Evolutionary conservation across 78 protist species (phyloP).

Genomic region (Guillardia theta): DNA sequence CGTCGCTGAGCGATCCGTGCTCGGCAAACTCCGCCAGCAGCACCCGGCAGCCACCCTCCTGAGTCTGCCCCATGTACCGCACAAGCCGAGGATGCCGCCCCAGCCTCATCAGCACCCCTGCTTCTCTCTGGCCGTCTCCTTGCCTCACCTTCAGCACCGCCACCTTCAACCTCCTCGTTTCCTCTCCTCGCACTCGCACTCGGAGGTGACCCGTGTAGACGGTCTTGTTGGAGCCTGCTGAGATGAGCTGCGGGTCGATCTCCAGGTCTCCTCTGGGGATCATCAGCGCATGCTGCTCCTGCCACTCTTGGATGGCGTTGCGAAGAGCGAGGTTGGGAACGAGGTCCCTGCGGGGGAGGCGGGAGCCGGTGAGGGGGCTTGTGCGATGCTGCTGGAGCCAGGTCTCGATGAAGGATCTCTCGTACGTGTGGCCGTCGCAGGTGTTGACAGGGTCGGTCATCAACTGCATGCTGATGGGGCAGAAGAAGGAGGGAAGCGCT

Average conservation of each 20-base stretch:
- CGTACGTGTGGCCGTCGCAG: conserved; percentile 69
- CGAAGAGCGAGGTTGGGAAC: conserved; percentile 13
- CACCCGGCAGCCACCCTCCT: not conserved
- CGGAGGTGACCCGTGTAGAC: not conserved
- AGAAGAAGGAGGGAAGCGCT: not conserved
- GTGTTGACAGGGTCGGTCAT: conserved; percentile 70
- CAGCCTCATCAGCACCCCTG: not conserved
- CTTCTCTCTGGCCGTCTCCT: not conserved
- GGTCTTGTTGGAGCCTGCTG: not conserved
- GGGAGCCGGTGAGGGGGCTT: conserved; percentile 47
- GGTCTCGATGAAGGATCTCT: conserved; percentile 56
- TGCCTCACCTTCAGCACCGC: not conserved
- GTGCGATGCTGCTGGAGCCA: conserved; percentile 56
- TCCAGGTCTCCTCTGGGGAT: too few species aligned
- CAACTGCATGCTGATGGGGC: conserved; percentile 60
- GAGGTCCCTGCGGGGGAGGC: not conserved
- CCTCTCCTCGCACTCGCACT: not conserved
- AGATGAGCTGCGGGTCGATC: too few species aligned
- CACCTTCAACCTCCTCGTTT: not conserved
- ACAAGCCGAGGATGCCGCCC: not conserved
- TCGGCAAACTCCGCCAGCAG: not conserved
- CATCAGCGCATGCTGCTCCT: too few species aligned
- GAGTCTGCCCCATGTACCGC: not conserved
- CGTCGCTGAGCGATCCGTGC: not conserved
- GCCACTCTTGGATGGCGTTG: conserved; percentile 20